These are phyloP conservation scores for Cyberlindnera galapagoensis DNA, from an alignment of 805 yeast genomes.

Conservation along the genomic window DNA sequence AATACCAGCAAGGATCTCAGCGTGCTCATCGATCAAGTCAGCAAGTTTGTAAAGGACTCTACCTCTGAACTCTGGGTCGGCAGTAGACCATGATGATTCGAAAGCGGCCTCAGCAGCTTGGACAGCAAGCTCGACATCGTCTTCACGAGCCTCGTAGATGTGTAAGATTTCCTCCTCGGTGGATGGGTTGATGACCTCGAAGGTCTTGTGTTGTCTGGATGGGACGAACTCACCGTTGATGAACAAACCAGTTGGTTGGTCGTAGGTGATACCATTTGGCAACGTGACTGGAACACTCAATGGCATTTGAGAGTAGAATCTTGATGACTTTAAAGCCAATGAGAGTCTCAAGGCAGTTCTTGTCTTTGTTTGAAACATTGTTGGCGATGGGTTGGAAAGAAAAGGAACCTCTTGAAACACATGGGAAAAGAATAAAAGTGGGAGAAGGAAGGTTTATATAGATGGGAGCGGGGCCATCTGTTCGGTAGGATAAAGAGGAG, in stretches of 20 bases:
- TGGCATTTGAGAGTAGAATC: constrained; percentile 32
- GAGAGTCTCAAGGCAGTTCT: constrained; percentile 13
- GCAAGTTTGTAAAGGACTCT: constrained; percentile 63
- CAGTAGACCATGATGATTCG: constrained; percentile 60
- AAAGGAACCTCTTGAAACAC: too few species aligned
- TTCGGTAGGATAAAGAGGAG: too few species aligned
- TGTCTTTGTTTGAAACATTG: constrained; percentile 18
- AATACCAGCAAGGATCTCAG: constrained; percentile 69
- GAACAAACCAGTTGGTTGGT: constrained; percentile 79
- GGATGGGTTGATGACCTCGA: constrained; percentile 60
- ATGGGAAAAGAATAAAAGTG: too few species aligned
- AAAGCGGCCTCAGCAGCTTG: constrained; percentile 79
- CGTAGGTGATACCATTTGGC: constrained; percentile 70
- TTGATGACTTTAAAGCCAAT: constrained; percentile 17
- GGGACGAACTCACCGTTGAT: constrained; percentile 72
- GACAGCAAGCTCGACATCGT: constrained; percentile 79
- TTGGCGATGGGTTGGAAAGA: neutral
- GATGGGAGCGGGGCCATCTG: too few species aligned
- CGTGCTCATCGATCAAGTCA: constrained; percentile 67
- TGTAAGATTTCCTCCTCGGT: constrained; percentile 66
- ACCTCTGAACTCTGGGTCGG: constrained; percentile 63
- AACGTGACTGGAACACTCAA: constrained; percentile 44
- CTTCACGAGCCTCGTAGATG: constrained; percentile 69
- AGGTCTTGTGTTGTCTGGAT: constrained; percentile 52
- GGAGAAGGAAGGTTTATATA: too few species aligned